Conservation (phyloP, 169 alveolate genomes). For the Plasmodium vivax region DNA sequence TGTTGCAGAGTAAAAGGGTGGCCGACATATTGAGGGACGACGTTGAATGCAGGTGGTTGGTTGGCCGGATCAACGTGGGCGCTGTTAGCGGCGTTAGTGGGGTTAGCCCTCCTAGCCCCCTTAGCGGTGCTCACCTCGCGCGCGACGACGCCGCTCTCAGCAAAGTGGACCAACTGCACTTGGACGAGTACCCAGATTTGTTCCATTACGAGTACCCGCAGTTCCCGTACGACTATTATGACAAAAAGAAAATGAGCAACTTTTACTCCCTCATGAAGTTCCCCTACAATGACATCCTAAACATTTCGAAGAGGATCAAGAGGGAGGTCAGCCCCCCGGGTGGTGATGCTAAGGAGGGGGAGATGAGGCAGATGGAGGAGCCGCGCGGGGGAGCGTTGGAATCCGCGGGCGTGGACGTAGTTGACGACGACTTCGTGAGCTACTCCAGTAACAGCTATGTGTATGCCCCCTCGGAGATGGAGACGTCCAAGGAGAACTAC, state of each 20-base stretch:
- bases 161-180: constrained; percentile 28
- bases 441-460: constrained; percentile 24
- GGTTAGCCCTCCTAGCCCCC: too few species aligned
- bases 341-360: background rate
- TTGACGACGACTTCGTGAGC: background rate
- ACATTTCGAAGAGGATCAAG: constrained; percentile 37
- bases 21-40: constrained; percentile 27
- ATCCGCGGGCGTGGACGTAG: background rate
- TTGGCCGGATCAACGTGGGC: constrained; percentile 16
- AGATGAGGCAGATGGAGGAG: background rate
- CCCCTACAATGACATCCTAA: constrained; percentile 64
- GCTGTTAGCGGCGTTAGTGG: background rate
- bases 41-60: constrained; percentile 65
- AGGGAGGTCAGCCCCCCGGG: background rate
- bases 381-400: background rate
- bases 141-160: background rate
- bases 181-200: constrained; percentile 42
- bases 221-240: constrained; percentile 62
- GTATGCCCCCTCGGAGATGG: constrained; percentile 74
- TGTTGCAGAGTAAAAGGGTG: constrained; percentile 45
- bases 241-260: constrained; percentile 54
- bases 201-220: constrained; percentile 72
- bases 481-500: constrained; percentile 71
- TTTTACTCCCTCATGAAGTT: constrained; percentile 60
- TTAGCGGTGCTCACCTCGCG: background rate